Evolutionary conservation across 345 rosid genomes (phyloP), one percentile per base, ranked within the genome.

Genomic region (Ceriops decandra): DNA sequence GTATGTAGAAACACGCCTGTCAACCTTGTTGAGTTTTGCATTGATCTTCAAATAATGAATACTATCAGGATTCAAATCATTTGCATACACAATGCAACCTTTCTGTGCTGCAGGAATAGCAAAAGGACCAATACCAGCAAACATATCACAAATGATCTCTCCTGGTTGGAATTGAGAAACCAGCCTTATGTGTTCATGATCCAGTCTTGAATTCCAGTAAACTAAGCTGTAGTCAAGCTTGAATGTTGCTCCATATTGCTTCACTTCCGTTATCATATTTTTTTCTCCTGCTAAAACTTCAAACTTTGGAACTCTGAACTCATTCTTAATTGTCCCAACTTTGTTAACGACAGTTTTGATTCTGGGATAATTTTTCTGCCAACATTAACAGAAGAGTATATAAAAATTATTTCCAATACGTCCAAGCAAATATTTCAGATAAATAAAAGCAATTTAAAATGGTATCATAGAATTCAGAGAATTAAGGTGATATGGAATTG

Each of bases 91-190:
- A 10, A 84, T 65, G 78, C 98, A 93, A 59, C 98, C 97, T 76
- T 84, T 91, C 51, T 85, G 96, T 51, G 95, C 96, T 47, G 97
- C 97, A 61, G 97, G 96, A 78, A 93, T 85, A 57, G 96, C 93
- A 78, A 91, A 93, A 63, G 98, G 98, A 57, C 97, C 98, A 75
- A 93, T 85, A 53, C 97, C 98, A 73, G 98, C 86, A 85, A 91
- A 91, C 97, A 91, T 88, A 77, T 93, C 97, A 84, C 96, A 93
- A 52, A 93, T 85, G 28, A 80, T 88, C 74, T 93, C 97, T 69
- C 93, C 96, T 16, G 93, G 83, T 80, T 24, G 76, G 73, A 91
- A 93, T 57, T 76, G 82, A 62, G 98, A 85, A 22, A 89, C 84
- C 68, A 93, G 81, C 57, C 96, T 80, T 78, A 82, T 83, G 76